Base-by-base conservation (phyloP, 352 stramenopile species). In the Ophiocytium majus region DNA sequence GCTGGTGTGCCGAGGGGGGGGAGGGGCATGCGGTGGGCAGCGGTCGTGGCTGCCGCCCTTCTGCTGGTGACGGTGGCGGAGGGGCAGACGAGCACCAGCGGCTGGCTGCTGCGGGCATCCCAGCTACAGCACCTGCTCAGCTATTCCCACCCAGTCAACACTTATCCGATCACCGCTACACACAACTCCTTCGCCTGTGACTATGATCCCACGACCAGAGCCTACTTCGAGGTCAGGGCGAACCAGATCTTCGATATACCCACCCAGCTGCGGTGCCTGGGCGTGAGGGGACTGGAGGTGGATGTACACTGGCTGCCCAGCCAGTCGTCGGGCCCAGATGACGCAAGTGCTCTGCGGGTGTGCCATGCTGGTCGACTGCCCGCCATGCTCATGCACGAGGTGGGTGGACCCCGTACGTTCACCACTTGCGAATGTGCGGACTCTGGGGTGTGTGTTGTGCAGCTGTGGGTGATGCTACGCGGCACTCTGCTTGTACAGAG, bases 171-270 rank as follows among this genome's bases (percentile, higher is more conserved):
- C 19, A 28, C 37, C 9, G 31, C 75, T 1, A 81, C 75, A 0
- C 75, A 81, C 36, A 81, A 81, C 50, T 17, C 1, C 28, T 81
- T 49, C 50, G 17, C 1, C 36, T 17, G 31, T 17, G 75, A 81
- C 50, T 31, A 37, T 9, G 32, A 37, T 31, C 31, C 36, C 28
- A 36, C 10, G 36, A 81, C 31, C 5, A 10, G 50, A 10, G 50
- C 19, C 1, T 31, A 28, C 36, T 81, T 81, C 49, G 75, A 81
- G 75, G 75, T 81, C 10, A 1, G 17, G 31, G 31, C 75, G 1
- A 81, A 81, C 17, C 75, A 81, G 17, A 28, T 28, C 31, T 81
- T 63, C 36, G 32, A 81, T 43, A 81, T 81, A 5, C 37, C 75
- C 5, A 32, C 37, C 19, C 75, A 81, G 75, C 32, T 81, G 31